Percentiles rank a stretch among this genome's conserved stretches.
Conservation (phyloP, 352 stramenopile genomes). For the Aphanomyces invadans region DNA sequence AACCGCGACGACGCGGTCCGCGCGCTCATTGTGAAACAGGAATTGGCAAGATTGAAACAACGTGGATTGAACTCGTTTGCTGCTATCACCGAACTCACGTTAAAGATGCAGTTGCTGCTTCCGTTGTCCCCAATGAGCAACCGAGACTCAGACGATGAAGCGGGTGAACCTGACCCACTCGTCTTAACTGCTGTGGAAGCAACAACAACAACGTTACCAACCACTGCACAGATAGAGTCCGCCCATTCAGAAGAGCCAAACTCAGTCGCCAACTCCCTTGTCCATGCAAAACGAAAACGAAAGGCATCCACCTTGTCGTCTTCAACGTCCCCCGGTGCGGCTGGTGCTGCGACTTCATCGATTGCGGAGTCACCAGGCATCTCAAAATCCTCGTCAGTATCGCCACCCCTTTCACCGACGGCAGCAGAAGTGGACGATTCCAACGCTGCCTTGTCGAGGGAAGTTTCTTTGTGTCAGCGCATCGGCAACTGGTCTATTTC, state of each 20-base stretch:
- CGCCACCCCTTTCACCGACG: slow-evolving; percentile 23
- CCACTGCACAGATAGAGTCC: too few species aligned
- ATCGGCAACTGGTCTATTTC: slow-evolving; percentile 78
- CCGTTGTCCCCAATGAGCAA: slow-evolving; percentile 11
- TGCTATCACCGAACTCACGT: slow-evolving; percentile 75
- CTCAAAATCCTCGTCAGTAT: too few species aligned
- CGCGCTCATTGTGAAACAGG: slow-evolving; percentile 80
- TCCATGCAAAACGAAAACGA: slow-evolving; percentile 17
- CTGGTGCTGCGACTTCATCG: not conserved
- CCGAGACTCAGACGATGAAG: slow-evolving; percentile 7
- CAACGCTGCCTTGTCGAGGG: not conserved
- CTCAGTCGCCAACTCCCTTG: not conserved
- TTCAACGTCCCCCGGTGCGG: slow-evolving; percentile 15
- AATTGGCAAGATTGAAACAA: slow-evolving; percentile 65
- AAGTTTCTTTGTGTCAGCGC: slow-evolving; percentile 55
- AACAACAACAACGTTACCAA: too few species aligned
- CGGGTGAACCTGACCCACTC: too few species aligned
- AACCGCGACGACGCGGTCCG: slow-evolving; percentile 77
- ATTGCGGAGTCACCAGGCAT: not conserved
- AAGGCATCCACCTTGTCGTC: slow-evolving; percentile 19
- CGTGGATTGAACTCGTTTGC: slow-evolving; percentile 73
- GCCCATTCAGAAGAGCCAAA: not conserved
- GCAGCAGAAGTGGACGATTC: slow-evolving; percentile 32
- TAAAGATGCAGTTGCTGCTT: slow-evolving; percentile 57
- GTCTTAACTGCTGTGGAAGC: too few species aligned